Evolutionary conservation across 371 early-diverging fungal species (phyloP).

Genomic region (Umbelopsis sp.): DNA sequence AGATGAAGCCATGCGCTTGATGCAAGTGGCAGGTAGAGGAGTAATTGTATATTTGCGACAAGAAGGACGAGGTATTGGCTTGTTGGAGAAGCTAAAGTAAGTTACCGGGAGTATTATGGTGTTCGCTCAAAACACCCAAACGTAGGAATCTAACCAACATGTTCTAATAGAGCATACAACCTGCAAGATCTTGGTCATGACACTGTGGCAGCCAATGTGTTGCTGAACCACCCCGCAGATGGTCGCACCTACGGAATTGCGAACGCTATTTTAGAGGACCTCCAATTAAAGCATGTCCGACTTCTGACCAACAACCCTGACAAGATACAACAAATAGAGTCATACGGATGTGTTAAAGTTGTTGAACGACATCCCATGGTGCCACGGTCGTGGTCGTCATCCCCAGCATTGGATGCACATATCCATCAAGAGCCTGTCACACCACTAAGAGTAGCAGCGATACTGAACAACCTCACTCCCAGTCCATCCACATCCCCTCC

Average conservation of each 20-base stretch:
- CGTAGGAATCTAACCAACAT: neutral
- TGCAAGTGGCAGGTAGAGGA: slow-evolving; percentile 81
- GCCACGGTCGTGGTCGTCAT: slow-evolving; percentile 74
- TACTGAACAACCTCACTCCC: slow-evolving; percentile 12
- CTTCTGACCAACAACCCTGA: slow-evolving; percentile 96
- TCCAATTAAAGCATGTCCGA: slow-evolving; percentile 66
- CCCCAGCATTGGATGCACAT: slow-evolving; percentile 26
- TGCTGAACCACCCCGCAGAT: slow-evolving; percentile 90
- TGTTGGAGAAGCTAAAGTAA: slow-evolving; percentile 89
- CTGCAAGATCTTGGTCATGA: slow-evolving; percentile 95
- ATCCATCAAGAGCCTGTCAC: slow-evolving; percentile 25
- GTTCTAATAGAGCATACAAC: slow-evolving; percentile 81
- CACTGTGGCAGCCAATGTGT: slow-evolving; percentile 90
- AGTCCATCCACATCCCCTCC: slow-evolving; percentile 37
- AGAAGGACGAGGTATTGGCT: slow-evolving; percentile 96
- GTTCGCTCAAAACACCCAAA: neutral
- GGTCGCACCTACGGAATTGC: slow-evolving; percentile 93
- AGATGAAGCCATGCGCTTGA: slow-evolving; percentile 89
- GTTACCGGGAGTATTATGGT: slow-evolving; percentile 20
- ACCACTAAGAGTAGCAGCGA: slow-evolving; percentile 22
- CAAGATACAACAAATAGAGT: slow-evolving; percentile 82
- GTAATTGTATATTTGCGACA: slow-evolving; percentile 94
- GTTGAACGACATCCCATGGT: slow-evolving; percentile 88
- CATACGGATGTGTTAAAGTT: slow-evolving; percentile 71
- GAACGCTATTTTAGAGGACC: slow-evolving; percentile 84